Evolutionary conservation across 2,329 filamentous ascomycete genomes (phyloP), one percentile per base, ranked within the genome.

Genomic region (Aspergillus sp.): DNA sequence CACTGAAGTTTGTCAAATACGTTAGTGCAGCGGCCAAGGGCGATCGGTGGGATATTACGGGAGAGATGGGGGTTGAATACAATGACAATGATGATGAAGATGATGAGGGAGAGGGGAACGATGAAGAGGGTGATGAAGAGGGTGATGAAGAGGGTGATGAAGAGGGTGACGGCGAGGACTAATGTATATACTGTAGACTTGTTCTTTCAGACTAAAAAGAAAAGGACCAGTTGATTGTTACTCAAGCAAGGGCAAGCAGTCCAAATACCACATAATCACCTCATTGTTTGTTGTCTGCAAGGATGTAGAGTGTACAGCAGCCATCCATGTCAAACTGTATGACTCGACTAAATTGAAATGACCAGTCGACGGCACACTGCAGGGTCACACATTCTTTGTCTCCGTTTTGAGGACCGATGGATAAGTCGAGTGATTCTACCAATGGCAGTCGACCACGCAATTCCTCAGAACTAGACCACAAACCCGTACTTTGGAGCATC

Each of bases 1-100:
- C 86, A 12, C 75, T 98, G 63, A 85, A 88, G 66, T 98, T 98
- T 65, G 90, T 97, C 61, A 98, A 97, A 75, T 98, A 97, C 67
- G 86, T 98, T 19, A 94, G 86, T 68, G 77, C 77, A 50, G 81
- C 78, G 44, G 93, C 93, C 6, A 81, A 81, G 62, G 93, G 93
- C 1, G 93, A 97, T 70, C 79, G 93, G 39, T 97, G 90, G 89
- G 93, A 98, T 71, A 77, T 97, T 44, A 85, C 82, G 42, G 93
- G 83, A 0, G 82, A 83, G 30, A 88, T 87, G 66, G 88, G 85
- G 20, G 84, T 95, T 27, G 76, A 77, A 45, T 78, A 78, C 54
- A 75, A 73, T 12, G 78, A 78, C 10, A 74, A 74, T 37, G 77
- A 71, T 3, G 72, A 67, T 2, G 68, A 65, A 12, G 66, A 63